phyloP scores from a whole-genome alignment of 805 yeast species.

The Lipomyces sp. region DNA sequence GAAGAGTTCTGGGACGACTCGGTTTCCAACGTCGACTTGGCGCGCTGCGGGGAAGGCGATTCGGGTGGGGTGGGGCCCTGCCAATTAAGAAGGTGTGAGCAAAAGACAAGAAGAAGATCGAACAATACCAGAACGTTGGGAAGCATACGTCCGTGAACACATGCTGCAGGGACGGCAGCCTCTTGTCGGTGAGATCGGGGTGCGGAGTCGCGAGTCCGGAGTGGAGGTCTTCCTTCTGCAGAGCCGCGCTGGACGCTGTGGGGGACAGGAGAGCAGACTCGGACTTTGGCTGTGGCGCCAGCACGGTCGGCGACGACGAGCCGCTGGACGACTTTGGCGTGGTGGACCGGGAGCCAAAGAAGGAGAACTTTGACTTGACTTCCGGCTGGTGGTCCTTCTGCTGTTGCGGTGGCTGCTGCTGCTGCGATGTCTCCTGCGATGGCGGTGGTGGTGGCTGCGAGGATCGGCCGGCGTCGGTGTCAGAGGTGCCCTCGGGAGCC shows the following conservation, averaged over 20 bases:
- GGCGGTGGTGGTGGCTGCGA: not conserved
- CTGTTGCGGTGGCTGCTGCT: slow-evolving; percentile 2
- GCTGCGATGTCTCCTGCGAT: not conserved
- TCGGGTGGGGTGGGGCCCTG: slow-evolving; percentile 8
- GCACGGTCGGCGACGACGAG: slow-evolving; percentile 7
- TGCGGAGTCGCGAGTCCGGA: slow-evolving; percentile 15
- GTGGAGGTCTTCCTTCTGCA: slow-evolving; percentile 2
- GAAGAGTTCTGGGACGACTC: slow-evolving; percentile 10
- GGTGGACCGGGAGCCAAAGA: slow-evolving; percentile 14
- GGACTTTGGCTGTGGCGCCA: not conserved
- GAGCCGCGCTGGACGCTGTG: not conserved
- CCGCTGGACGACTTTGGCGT: slow-evolving; percentile 13
- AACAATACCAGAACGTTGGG: not conserved
- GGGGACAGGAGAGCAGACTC: not conserved
- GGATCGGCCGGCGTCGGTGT: too few relatives aligned
- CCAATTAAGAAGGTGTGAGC: not conserved
- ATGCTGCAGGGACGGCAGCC: slow-evolving; percentile 18
- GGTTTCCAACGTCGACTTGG: not conserved
- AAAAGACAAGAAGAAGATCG: not conserved
- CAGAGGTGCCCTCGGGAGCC: too few relatives aligned
- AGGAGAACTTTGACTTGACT: slow-evolving; percentile 13
- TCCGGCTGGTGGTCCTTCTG: slow-evolving; percentile 1
- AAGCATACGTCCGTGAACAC: slow-evolving; percentile 13
- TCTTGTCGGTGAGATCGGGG: slow-evolving; percentile 25
- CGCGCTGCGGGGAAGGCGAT: slow-evolving; percentile 3